These are phyloP conservation scores for Coemansia sp. DNA, from an alignment of 371 early-diverging fungal species.

Conservation along the genomic window DNA sequence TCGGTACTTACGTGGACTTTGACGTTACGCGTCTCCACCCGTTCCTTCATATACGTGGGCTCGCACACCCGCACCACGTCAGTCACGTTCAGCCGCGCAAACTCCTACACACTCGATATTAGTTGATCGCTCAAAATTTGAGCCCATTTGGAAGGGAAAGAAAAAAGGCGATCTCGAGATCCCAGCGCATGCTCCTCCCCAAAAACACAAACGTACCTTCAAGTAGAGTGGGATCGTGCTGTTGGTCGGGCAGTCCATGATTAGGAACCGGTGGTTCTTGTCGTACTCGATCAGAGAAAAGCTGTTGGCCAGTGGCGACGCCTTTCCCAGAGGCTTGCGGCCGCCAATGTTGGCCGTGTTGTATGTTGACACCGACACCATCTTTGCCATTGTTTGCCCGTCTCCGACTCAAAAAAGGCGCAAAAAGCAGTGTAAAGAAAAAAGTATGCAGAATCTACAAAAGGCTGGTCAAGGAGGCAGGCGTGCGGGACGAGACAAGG, in stretches of 20 bases:
- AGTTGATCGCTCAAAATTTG: not conserved
- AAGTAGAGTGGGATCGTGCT: constrained; percentile 74
- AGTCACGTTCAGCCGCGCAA: constrained; percentile 68
- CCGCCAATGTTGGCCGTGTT: constrained; percentile 35
- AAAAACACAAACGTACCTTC: constrained; percentile 41
- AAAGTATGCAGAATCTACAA: not conserved
- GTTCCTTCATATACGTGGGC: constrained; percentile 73
- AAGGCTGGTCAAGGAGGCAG: constrained; percentile 1
- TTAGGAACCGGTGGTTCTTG: constrained; percentile 68
- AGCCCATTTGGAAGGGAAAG: not conserved
- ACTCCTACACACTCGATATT: constrained; percentile 52
- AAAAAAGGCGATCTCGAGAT: constrained; percentile 1
- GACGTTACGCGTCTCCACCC: constrained; percentile 65
- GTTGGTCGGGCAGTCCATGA: constrained; percentile 88
- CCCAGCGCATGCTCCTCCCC: constrained; percentile 5
- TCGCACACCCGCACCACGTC: constrained; percentile 89
- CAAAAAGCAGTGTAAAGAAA: not conserved
- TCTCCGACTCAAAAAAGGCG: not conserved
- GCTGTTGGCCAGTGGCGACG: constrained; percentile 45
- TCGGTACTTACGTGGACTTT: constrained; percentile 60
- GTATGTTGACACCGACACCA: constrained; percentile 44
- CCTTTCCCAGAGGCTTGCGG: constrained; percentile 47
- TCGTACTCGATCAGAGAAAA: constrained; percentile 49
- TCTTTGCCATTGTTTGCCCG: constrained; percentile 22
- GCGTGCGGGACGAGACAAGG: not conserved